phyloP scores from a whole-genome alignment of 192 early-diverging fungal species.

The Backusella liffmaniae region DNA sequence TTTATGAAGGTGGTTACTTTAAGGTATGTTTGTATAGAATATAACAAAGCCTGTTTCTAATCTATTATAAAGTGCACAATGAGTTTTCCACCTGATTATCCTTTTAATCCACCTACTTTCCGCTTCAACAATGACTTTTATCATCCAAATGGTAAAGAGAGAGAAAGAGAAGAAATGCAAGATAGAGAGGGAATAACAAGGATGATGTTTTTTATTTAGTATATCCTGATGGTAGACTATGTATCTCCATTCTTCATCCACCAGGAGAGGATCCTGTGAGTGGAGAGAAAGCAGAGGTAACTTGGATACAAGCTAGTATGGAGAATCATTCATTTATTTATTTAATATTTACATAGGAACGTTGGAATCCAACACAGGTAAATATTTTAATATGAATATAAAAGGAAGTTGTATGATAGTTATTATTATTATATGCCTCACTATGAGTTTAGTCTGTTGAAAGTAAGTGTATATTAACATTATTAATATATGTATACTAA shows the following conservation, averaged over 20 bases:
- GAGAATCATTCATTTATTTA: too few relatives aligned
- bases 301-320: not conserved
- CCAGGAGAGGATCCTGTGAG: conserved; percentile 91
- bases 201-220: conserved; percentile 43
- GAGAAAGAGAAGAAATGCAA: not conserved
- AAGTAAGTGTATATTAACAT: conserved; percentile 25
- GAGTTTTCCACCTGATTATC: conserved; percentile 88
- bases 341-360: conserved; percentile 42
- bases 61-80: conserved; percentile 52
- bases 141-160: conserved; percentile 77
- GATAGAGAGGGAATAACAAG: not conserved
- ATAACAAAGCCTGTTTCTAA: too few relatives aligned
- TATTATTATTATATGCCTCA: not conserved
- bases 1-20: conserved; percentile 52
- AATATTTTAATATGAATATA: conserved; percentile 14
- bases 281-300: conserved; percentile 67
- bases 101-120: conserved; percentile 88
- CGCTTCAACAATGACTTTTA: conserved; percentile 88
- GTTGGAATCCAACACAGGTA: conserved; percentile 81
- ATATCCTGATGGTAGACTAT: conserved; percentile 87
- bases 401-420: not conserved
- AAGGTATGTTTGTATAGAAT: conserved; percentile 27
- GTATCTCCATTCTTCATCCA: conserved; percentile 95
- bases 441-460: conserved; percentile 33
- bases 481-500: not conserved